phyloP scores from a whole-genome alignment of 2,329 filamentous ascomycete species.

The Ploettnerulaceae sp. region DNA sequence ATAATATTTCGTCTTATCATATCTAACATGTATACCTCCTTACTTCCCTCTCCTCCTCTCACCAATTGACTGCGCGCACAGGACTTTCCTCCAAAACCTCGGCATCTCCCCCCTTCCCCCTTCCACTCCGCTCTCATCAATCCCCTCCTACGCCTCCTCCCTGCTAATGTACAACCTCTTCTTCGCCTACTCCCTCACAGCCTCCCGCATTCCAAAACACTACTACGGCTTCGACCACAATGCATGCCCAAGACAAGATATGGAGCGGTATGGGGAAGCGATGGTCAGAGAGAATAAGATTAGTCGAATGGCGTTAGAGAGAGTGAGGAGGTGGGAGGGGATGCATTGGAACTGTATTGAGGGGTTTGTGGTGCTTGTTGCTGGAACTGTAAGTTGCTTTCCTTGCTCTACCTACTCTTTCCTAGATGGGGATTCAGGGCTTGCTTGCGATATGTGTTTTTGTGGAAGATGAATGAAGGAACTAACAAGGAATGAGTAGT shows the following conservation, averaged over 20 bases:
- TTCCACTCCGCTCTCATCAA: not conserved
- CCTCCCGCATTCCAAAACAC: slow-evolving; percentile 41
- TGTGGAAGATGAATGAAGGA: not conserved
- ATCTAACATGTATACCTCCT: not conserved
- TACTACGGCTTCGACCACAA: slow-evolving; percentile 43
- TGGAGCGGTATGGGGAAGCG: slow-evolving; percentile 41
- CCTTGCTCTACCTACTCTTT: not conserved
- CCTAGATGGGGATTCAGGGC: no score
- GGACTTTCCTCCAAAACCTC: slow-evolving; percentile 8
- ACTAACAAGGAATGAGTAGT: no score
- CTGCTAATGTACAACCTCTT: slow-evolving; percentile 40
- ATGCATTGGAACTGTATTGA: slow-evolving; percentile 45
- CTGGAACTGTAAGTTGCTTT: slow-evolving; percentile 29
- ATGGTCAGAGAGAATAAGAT: slow-evolving; percentile 42
- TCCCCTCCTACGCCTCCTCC: slow-evolving; percentile 9
- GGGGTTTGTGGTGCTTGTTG: slow-evolving; percentile 38
- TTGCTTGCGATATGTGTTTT: not conserved
- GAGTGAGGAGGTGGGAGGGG: slow-evolving; percentile 40
- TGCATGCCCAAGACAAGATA: slow-evolving; percentile 42
- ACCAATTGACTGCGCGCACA: no score
- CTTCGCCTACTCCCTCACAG: slow-evolving; percentile 41
- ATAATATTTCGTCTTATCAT: not conserved
- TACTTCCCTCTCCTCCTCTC: not conserved
- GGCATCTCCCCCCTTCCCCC: slow-evolving; percentile 1
- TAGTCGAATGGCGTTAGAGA: slow-evolving; percentile 38